Base-by-base conservation (phyloP, 2,329 filamentous ascomycete species). In the Aspergillus caelatus region DNA sequence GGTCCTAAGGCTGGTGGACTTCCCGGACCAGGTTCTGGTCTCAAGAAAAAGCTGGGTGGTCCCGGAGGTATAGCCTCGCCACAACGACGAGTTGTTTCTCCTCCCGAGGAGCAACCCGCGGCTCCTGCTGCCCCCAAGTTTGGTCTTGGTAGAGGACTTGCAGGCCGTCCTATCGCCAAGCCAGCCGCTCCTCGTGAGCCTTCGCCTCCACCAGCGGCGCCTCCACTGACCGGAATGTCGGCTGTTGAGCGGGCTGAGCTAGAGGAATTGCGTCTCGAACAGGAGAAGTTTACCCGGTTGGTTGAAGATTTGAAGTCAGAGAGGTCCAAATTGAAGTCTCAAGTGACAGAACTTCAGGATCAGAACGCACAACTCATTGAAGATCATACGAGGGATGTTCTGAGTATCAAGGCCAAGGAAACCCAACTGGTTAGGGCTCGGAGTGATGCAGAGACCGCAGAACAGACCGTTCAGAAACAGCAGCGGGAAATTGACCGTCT, bases 331-430 rank as follows among this genome's bases (percentile, higher is more conserved):
- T 85, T 97, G 56, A 86, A 89, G 64, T 95, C 93, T 0, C 93
- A 97, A 76, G 90, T 98, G 48, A 91, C 94, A 70, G 95, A 98
- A 78, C 85, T 99, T 34, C 96, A 97, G 80, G 96, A 97, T 72
- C 93, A 97, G 76, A 99, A 99, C 73, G 95, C 95, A 28, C 91
- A 95, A 67, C 84, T 99, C 39, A 99, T 99, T 65, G 95, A 99
- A 79, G 94, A 98, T 72, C 94, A 98, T 77, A 99, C 95, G 0
- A 87, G 94, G 55, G 94, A 99, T 72, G 93, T 97, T 0, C 84
- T 99, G 48, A 95, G 93, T 70, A 96, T 99, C 81, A 98, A 98
- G 78, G 95, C 95, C 16, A 99, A 99, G 79, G 95, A 99, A 78
- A 98, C 95, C 3, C 95, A 99, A 72, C 86, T 99, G 6, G 94